These are phyloP conservation scores for Westerdykella sp. DNA, from an alignment of 2,329 filamentous ascomycete species.

Conservation along the genomic window DNA sequence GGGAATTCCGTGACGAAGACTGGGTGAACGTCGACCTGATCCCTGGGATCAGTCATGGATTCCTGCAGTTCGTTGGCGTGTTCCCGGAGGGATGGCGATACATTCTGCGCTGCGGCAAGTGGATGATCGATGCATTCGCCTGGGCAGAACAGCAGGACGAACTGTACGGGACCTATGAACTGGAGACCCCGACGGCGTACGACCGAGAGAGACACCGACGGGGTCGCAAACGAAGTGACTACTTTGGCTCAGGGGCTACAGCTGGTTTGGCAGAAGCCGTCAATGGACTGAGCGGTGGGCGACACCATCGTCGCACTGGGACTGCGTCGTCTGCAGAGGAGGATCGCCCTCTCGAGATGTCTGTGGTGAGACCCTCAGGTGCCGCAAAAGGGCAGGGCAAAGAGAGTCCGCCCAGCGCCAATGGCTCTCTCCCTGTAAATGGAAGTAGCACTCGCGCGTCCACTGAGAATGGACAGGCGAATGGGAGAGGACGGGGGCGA, in stretches of 20 bases:
- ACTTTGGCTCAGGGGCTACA: conserved; percentile 55
- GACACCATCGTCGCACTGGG: conserved; percentile 44
- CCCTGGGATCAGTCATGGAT: conserved; percentile 86
- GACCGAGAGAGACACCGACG: conserved; percentile 3
- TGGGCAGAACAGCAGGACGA: conserved; percentile 38
- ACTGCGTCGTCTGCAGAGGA: conserved; percentile 70
- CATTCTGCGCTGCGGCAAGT: conserved; percentile 68
- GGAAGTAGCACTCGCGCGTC: neutral
- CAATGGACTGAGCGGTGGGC: conserved; percentile 39
- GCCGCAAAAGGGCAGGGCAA: conserved; percentile 14
- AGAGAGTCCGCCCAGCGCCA: conserved; percentile 11
- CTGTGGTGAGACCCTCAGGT: conserved; percentile 24
- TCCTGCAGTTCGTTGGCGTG: conserved; percentile 80
- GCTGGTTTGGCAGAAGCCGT: conserved; percentile 74
- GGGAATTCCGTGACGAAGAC: conserved; percentile 63
- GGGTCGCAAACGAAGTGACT: conserved; percentile 69
- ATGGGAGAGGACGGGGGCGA: conserved; percentile 9
- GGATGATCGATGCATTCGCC: conserved; percentile 75
- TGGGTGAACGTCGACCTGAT: conserved; percentile 77
- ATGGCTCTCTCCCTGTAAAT: neutral
- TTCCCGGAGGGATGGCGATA: conserved; percentile 90
- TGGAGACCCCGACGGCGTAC: conserved; percentile 8
- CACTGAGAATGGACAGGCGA: conserved; percentile 4
- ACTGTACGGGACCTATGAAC: conserved; percentile 2
- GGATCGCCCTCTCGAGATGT: conserved; percentile 76